phyloP scores from a whole-genome alignment of 768 basidiomycete species.

The Arthromyces matolae region DNA sequence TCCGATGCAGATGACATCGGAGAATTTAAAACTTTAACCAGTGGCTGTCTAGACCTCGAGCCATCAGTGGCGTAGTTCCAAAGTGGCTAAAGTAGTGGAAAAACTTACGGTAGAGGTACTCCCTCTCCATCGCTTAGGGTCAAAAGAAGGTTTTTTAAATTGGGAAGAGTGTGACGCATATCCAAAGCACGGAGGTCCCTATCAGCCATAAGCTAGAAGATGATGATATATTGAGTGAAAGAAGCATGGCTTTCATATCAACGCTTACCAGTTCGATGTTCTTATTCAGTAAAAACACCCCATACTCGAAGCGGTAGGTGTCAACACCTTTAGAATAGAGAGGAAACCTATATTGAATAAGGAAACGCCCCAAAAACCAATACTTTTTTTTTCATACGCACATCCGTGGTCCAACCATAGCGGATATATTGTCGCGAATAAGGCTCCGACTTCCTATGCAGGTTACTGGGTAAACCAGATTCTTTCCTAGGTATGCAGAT shows the following conservation, averaged over 20 bases:
- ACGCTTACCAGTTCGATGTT: slow-evolving; percentile 95
- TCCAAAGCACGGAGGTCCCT: slow-evolving; percentile 87
- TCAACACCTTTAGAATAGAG: slow-evolving; percentile 93
- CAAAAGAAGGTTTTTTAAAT: slow-evolving; percentile 89
- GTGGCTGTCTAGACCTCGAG: too few species aligned
- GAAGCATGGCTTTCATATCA: slow-evolving; percentile 18
- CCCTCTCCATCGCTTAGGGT: slow-evolving; percentile 75
- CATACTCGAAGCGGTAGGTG: slow-evolving; percentile 96
- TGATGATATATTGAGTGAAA: slow-evolving; percentile 10
- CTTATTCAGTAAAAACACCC: slow-evolving; percentile 94
- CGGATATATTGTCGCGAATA: slow-evolving; percentile 88
- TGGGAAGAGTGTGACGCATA: slow-evolving; percentile 93
- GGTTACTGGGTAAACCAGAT: slow-evolving; percentile 84
- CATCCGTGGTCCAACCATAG: slow-evolving; percentile 95
- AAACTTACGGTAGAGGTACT: slow-evolving; percentile 42
- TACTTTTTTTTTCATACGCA: slow-evolving; percentile 37
- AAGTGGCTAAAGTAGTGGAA: slow-evolving; percentile 11
- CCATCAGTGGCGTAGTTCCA: slow-evolving; percentile 19
- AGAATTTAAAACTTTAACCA: too few species aligned
- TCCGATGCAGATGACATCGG: slow-evolving; percentile 25
- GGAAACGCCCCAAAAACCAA: slow-evolving; percentile 1
- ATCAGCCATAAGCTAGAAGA: slow-evolving; percentile 79
- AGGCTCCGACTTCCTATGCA: slow-evolving; percentile 88
- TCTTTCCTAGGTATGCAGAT: slow-evolving; percentile 71
- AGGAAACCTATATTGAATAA: slow-evolving; percentile 67